Percentiles rank a stretch among this genome's conserved stretches.
Evolutionary conservation across 1,139 yeast species (phyloP).

Genomic region (Candida gigantensis): DNA sequence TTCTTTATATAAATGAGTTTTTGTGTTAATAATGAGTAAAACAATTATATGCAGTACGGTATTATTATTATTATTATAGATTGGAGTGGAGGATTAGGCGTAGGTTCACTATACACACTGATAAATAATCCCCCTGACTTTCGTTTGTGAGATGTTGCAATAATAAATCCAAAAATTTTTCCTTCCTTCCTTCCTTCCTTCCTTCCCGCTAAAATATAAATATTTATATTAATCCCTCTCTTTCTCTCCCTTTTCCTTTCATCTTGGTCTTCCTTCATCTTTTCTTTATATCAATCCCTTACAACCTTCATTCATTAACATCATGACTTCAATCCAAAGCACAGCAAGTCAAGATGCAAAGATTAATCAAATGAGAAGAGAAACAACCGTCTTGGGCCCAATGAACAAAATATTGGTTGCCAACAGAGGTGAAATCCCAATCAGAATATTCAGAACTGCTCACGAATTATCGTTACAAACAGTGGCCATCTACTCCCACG

Average conservation of each 20-base stretch:
- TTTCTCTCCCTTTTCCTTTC: background rate
- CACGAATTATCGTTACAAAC: conserved; percentile 98
- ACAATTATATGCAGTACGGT: no score
- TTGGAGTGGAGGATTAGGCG: no score
- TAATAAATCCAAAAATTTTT: no score
- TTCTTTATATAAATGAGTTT: no score
- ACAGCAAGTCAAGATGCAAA: conserved; percentile 20
- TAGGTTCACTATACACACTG: no score
- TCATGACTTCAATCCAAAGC: conserved; percentile 20
- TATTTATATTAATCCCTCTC: conserved; percentile 1
- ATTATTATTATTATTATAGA: no score
- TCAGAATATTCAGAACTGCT: conserved; percentile 92
- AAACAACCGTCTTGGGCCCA: conserved; percentile 61
- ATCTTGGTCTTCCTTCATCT: conserved; percentile 1
- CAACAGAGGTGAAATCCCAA: conserved; percentile 93
- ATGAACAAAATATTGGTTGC: conserved; percentile 85
- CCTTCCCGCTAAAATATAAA: background rate
- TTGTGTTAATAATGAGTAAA: no score
- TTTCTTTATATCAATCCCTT: conserved; percentile 4
- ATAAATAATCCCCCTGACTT: no score
- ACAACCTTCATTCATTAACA: conserved; percentile 1
- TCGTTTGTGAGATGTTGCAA: no score
- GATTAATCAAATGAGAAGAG: conserved; percentile 57
- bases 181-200: conserved; percentile 4
- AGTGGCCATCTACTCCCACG: conserved; percentile 95